phyloP scores from a whole-genome alignment of 345 rosid species.

The Gossypium bickii region DNA sequence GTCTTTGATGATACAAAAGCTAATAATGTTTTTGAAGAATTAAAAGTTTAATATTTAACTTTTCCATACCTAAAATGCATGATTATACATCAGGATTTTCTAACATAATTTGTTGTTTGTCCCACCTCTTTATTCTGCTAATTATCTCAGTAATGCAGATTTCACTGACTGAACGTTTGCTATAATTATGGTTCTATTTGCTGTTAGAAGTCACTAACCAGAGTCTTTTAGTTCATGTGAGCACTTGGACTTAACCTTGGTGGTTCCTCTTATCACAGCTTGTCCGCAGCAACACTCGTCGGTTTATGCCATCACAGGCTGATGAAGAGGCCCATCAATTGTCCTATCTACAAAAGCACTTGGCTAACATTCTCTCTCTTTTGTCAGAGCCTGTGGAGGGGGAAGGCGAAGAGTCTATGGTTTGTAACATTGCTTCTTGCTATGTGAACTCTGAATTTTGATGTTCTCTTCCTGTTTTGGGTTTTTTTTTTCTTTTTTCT shows the following conservation, averaged over 20 bases:
- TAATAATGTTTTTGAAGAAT: background rate
- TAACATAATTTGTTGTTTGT: background rate
- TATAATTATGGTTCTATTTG: background rate
- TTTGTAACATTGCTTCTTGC: constrained; percentile 30
- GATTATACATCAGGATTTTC: background rate
- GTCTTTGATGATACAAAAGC: background rate
- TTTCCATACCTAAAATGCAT: background rate
- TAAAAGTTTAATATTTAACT: background rate
- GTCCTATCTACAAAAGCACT: constrained; percentile 90
- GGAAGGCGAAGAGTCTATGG: constrained; percentile 86
- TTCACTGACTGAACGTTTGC: background rate
- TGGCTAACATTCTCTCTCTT: constrained; percentile 80
- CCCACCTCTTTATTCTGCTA: background rate
- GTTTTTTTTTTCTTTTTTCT: background rate
- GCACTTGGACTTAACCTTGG: constrained; percentile 1
- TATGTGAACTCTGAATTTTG: background rate
- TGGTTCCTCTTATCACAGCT: constrained; percentile 49
- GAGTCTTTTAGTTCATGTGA: background rate
- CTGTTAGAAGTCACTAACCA: constrained; percentile 2
- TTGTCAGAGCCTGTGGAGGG: constrained; percentile 88
- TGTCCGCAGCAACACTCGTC: constrained; percentile 93
- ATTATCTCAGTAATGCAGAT: constrained; percentile 4
- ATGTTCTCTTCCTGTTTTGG: background rate
- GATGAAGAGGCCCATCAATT: constrained; percentile 99
- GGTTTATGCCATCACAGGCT: constrained; percentile 89